Conservation (phyloP, 129 eudicot genomes). For the Gnaphalium uliginosum region DNA sequence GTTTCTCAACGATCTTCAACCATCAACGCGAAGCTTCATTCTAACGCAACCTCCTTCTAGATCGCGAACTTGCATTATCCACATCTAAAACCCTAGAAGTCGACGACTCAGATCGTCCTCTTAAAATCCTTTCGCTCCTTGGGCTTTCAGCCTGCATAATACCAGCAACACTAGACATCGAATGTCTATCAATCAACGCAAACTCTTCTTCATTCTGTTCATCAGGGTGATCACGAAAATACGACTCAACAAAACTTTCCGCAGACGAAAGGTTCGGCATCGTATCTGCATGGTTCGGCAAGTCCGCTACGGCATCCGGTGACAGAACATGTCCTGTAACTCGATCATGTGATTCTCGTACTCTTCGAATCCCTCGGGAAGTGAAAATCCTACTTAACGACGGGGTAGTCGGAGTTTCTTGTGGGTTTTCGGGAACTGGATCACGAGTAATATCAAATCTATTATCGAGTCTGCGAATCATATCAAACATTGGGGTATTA, state of each 20-base stretch:
- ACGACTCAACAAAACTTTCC: constrained; percentile 59
- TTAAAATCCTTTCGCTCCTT: constrained; percentile 66
- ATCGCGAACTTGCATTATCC: constrained; percentile 72
- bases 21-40: not conserved
- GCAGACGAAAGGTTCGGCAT: constrained; percentile 52
- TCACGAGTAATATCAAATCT: constrained; percentile 27
- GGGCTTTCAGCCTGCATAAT: constrained; percentile 77
- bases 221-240: constrained; percentile 43
- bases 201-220: constrained; percentile 50
- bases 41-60: constrained; percentile 71
- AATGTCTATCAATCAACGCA: constrained; percentile 68
- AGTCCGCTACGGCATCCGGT: constrained; percentile 51
- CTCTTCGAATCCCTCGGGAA: constrained; percentile 28
- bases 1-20: constrained; percentile 24
- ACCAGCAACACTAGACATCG: constrained; percentile 87
- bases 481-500: constrained; percentile 28
- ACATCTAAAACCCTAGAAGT: constrained; percentile 68
- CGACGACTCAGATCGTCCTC: constrained; percentile 60
- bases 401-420: constrained; percentile 15
- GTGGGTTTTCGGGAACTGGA: constrained; percentile 16
- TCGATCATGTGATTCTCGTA: constrained; percentile 8
- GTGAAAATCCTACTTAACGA: constrained; percentile 35
- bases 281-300: constrained; percentile 36
- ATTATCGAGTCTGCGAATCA: constrained; percentile 36
- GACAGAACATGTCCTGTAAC: constrained; percentile 11